These are phyloP conservation scores for Ceratobasidium sp. DNA, from an alignment of 1,284 basidiomycete species.

Conservation along the genomic window DNA sequence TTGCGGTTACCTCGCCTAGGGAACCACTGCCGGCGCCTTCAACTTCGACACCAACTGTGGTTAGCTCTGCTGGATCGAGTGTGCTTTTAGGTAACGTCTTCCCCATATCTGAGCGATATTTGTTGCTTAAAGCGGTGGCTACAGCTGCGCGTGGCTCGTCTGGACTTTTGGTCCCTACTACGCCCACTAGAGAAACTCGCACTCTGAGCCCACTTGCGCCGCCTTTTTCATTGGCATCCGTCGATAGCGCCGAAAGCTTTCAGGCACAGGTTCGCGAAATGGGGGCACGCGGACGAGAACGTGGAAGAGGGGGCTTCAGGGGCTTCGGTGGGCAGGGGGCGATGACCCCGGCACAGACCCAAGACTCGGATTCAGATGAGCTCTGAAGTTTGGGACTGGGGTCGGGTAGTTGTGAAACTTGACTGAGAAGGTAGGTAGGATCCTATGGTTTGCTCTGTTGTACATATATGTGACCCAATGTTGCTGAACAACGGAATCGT, in stretches of 20 bases:
- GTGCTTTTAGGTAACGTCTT: background rate
- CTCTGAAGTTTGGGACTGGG: background rate
- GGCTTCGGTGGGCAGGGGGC: background rate
- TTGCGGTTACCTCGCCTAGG: background rate
- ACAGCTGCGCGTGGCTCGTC: too few species aligned
- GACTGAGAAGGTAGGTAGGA: too few species aligned
- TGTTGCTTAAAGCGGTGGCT: too few species aligned
- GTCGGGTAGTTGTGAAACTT: background rate
- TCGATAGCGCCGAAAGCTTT: too few species aligned
- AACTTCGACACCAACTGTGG: background rate
- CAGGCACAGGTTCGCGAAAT: background rate
- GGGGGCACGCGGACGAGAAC: background rate
- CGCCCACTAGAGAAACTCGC: too few species aligned
- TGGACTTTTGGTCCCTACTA: too few species aligned
- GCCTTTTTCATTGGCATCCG: too few species aligned
- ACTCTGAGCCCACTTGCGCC: too few species aligned
- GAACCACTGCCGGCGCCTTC: background rate
- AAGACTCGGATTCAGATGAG: background rate
- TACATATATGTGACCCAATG: constrained; percentile 15
- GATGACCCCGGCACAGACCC: background rate
- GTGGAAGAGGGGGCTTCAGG: background rate
- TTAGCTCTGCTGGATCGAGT: background rate
- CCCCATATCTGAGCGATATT: too few species aligned
- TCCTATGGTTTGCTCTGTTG: background rate
- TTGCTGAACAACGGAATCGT: constrained; percentile 14